Percentiles rank a stretch among this genome's conserved stretches.
phyloP scores from a whole-genome alignment of 768 basidiomycete genomes.

The Kwoniella dejecticola region DNA sequence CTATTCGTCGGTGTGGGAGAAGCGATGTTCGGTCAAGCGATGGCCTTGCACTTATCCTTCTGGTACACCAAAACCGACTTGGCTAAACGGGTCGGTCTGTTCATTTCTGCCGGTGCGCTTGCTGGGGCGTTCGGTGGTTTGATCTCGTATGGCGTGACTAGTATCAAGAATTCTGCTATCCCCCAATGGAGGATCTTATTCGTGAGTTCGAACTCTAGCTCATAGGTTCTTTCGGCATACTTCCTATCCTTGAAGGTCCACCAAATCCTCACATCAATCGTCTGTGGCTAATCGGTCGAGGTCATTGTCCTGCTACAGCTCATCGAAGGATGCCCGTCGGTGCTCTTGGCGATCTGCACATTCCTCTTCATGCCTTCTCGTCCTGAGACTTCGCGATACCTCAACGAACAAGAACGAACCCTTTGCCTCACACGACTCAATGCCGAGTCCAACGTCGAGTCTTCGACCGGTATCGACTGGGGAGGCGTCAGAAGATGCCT shows the following conservation, averaged over 20 bases:
- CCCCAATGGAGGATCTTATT: constrained; percentile 56
- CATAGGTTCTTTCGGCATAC: no score
- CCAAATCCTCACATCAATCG: no score
- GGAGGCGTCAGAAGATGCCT: constrained; percentile 53
- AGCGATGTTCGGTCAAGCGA: constrained; percentile 53
- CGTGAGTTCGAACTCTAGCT: constrained; percentile 12
- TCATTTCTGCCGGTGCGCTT: constrained; percentile 56
- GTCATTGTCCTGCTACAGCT: constrained; percentile 27
- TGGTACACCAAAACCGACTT: constrained; percentile 56
- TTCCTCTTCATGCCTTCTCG: constrained; percentile 57
- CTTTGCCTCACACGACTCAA: constrained; percentile 55
- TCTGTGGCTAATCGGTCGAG: no score
- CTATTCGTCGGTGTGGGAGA: constrained; percentile 55
- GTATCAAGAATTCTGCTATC: constrained; percentile 43
- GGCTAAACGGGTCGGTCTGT: constrained; percentile 57
- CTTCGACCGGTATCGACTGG: constrained; percentile 52
- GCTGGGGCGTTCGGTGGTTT: constrained; percentile 54
- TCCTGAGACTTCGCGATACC: constrained; percentile 54
- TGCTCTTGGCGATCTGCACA: constrained; percentile 56
- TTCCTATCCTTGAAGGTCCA: no score
- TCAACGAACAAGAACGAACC: constrained; percentile 55
- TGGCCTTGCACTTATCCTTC: constrained; percentile 51
- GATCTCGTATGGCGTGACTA: constrained; percentile 42
- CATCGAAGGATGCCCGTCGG: constrained; percentile 56
- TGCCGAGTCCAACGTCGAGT: constrained; percentile 40